Evolutionary conservation across 345 rosid species (phyloP), one percentile per base, ranked within the genome.

Genomic region (Linum lewisii): DNA sequence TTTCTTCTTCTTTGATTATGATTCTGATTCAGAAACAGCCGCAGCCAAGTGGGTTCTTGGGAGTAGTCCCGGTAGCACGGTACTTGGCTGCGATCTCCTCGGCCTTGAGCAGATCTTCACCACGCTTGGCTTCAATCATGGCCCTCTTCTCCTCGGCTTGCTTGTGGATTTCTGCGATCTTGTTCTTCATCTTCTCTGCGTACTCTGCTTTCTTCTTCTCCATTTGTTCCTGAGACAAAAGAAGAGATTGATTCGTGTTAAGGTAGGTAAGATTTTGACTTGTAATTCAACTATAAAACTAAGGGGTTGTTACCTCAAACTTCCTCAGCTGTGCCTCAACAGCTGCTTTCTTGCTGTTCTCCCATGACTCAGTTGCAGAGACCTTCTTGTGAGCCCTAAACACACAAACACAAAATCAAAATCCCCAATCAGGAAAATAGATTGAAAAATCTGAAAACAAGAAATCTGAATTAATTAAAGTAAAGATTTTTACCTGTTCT

Each of bases 121-220:
- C 90, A 0, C 77, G 80, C 64, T 78, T 84, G 5, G 99, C 95
- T 80, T 81, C 95, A 44, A 79, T 65, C 20, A 75, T 64, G 1
- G 99, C 97, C 69, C 76, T 85, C 72, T 82, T 84, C 50, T 93
- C 97, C 69, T 93, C 96, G 3, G 96, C 96, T 68, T 42, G 78
- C 69, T 80, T 93, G 77, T 89, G 97, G 57, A 87, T 77, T 44
- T 66, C 22, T 11, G 95, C 96, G 22, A 81, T 65, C 69, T 82
- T 84, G 80, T 93, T 93, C 62, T 84, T 89, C 90, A 89, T 87
- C 62, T 84, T 76, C 84, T 93, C 99, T 34, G 63, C 78, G 16
- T 77, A 82, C 32, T 70, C 81, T 0, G 96, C 97, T 73, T 80
- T 89, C 77, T 85, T 72, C 85, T 87, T 89, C 72, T 79, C 85